These are phyloP conservation scores for Termitomyces sp. DNA, from an alignment of 768 basidiomycete species.

Conservation along the genomic window DNA sequence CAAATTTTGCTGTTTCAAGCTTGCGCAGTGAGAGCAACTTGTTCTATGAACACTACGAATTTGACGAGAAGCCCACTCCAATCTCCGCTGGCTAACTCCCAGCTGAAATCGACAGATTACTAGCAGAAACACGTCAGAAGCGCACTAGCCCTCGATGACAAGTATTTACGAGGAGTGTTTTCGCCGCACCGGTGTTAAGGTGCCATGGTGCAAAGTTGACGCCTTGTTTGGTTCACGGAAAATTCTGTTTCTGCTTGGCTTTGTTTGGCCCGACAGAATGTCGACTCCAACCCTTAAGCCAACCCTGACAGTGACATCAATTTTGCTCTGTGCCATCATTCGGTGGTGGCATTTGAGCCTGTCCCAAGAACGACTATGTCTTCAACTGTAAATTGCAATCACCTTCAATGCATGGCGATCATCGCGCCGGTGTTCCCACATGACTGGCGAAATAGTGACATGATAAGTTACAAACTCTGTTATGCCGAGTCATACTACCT, in stretches of 20 bases:
- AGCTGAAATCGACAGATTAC: not conserved
- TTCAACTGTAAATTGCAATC: no score
- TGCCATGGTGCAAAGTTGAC: no score
- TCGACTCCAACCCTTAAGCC: no score
- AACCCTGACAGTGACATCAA: no score
- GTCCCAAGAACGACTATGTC: no score
- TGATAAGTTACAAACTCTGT: not conserved
- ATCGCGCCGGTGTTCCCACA: not conserved
- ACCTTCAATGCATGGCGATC: not conserved
- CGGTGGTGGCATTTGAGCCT: no score
- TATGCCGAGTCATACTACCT: no score
- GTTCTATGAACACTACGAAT: not conserved
- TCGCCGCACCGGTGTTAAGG: not conserved
- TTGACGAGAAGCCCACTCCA: slow-evolving; percentile 8
- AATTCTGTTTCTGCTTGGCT: slow-evolving; percentile 10
- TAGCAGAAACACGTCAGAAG: no score
- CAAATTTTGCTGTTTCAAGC: no score
- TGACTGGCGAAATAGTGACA: not conserved
- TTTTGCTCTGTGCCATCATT: no score
- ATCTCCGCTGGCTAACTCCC: slow-evolving; percentile 11
- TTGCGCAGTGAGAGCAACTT: no score
- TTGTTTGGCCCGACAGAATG: slow-evolving; percentile 7
- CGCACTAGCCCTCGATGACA: not conserved
- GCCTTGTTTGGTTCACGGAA: no score
- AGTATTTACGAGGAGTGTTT: slow-evolving; percentile 1